Evolutionary conservation across 768 basidiomycete genomes (phyloP).

Genomic region (Boletus rubescentipes): DNA sequence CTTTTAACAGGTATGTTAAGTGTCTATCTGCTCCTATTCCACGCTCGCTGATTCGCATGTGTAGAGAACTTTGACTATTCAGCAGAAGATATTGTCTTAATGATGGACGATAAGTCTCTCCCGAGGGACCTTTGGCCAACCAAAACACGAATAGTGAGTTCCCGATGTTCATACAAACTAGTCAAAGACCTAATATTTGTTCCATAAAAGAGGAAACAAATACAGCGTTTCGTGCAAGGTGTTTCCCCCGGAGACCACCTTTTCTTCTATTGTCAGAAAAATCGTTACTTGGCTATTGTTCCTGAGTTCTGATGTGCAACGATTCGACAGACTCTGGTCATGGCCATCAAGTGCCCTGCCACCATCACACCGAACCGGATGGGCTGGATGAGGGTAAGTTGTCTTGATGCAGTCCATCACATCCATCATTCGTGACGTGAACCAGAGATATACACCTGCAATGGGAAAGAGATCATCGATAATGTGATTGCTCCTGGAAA

Average conservation of each 20-base stretch:
- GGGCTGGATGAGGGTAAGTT: slow-evolving; percentile 50
- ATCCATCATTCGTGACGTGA: not conserved
- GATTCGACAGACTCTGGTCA: slow-evolving; percentile 50
- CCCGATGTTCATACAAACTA: not conserved
- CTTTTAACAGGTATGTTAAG: slow-evolving; percentile 25
- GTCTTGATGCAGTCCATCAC: not conserved
- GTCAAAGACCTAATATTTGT: not conserved
- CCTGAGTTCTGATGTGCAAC: not conserved
- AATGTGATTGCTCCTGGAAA: slow-evolving; percentile 18
- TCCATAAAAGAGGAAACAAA: slow-evolving; percentile 39
- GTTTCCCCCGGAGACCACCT: slow-evolving; percentile 49
- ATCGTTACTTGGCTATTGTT: not conserved
- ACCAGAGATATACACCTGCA: slow-evolving; percentile 14
- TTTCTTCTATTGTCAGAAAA: slow-evolving; percentile 54
- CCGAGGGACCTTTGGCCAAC: slow-evolving; percentile 39
- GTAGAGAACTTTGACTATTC: slow-evolving; percentile 41
- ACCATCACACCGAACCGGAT: slow-evolving; percentile 47
- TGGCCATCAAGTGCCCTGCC: slow-evolving; percentile 42
- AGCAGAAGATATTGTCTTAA: slow-evolving; percentile 39
- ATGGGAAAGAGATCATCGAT: slow-evolving; percentile 18
- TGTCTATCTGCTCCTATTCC: not conserved
- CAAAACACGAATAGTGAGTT: slow-evolving; percentile 43
- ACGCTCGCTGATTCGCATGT: not conserved
- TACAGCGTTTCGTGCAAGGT: slow-evolving; percentile 43
- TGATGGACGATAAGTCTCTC: slow-evolving; percentile 38